Conservation (phyloP, 768 basidiomycete species). For the Boletus insuetus region DNA sequence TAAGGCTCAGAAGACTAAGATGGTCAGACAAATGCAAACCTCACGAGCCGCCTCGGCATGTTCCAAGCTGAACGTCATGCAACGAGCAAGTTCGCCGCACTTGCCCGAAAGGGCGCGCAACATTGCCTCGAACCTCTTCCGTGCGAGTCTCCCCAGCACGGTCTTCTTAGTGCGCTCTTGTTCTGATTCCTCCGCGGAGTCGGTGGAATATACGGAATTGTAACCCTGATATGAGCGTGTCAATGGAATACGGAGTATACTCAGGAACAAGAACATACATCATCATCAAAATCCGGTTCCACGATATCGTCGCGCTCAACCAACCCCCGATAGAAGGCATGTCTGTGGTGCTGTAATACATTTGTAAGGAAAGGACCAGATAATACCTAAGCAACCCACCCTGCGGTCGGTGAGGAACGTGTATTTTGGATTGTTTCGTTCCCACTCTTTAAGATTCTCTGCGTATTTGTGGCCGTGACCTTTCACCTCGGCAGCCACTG, state of each 20-base stretch:
- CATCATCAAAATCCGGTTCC: constrained; percentile 79
- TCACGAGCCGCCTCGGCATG: constrained; percentile 95
- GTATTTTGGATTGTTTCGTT: constrained; percentile 80
- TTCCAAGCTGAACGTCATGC: constrained; percentile 96
- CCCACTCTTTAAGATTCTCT: constrained; percentile 66
- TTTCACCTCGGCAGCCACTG: constrained; percentile 82
- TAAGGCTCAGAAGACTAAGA: background rate
- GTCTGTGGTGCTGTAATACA: constrained; percentile 57
- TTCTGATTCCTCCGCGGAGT: constrained; percentile 93
- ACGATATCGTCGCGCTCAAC: constrained; percentile 53
- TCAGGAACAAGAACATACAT: constrained; percentile 41
- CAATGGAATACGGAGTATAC: background rate
- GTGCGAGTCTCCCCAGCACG: constrained; percentile 72
- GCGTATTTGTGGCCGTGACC: constrained; percentile 80
- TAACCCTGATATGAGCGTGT: constrained; percentile 56
- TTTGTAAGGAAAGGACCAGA: constrained; percentile 2
- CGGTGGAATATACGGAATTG: constrained; percentile 86
- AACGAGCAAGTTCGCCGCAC: constrained; percentile 87
- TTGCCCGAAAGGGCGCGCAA: constrained; percentile 82
- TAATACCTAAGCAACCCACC: constrained; percentile 36
- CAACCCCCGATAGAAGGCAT: constrained; percentile 69
- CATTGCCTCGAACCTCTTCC: constrained; percentile 87
- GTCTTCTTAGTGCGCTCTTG: constrained; percentile 77
- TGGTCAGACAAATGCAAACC: constrained; percentile 40
- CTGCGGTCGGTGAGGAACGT: constrained; percentile 63